Evolutionary conservation across 208 protist genomes (phyloP).

Genomic region (Acanthamoeba lenticulata): DNA sequence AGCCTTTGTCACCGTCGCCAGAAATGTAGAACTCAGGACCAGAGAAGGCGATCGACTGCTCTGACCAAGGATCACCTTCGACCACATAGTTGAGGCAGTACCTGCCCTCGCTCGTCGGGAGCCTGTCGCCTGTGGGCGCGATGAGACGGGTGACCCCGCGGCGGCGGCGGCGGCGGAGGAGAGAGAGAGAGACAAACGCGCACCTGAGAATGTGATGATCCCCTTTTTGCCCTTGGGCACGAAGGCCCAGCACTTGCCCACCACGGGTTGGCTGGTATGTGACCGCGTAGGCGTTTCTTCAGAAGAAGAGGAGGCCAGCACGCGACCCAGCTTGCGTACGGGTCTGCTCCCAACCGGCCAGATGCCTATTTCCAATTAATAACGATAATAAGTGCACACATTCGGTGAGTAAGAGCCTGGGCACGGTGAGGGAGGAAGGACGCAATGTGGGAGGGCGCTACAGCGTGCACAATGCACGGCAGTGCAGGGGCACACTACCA

Average conservation of each 20-base stretch:
- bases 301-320: background rate
- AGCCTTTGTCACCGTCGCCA: background rate
- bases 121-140: conserved; percentile 38
- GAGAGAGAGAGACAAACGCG: background rate
- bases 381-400: no score
- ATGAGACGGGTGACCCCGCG: no score
- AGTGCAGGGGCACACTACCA: no score
- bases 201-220: conserved; percentile 41
- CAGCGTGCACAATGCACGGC: no score
- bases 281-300: background rate
- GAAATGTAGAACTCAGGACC: conserved; percentile 56
- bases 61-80: conserved; percentile 59
- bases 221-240: conserved; percentile 63
- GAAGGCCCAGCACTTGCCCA: conserved; percentile 61
- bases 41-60: background rate
- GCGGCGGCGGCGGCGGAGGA: background rate
- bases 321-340: background rate
- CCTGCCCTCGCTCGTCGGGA: background rate
- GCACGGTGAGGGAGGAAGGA: background rate
- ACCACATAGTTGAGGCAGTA: conserved; percentile 51
- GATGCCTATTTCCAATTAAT: no score
- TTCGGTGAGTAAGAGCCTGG: background rate
- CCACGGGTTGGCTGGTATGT: conserved; percentile 34
- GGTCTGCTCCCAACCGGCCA: background rate
- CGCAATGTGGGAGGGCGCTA: no score